Percentiles rank a stretch among this genome's conserved stretches.
phyloP scores from a whole-genome alignment of 2,329 filamentous ascomycete species.

The Elsinoe australis region DNA sequence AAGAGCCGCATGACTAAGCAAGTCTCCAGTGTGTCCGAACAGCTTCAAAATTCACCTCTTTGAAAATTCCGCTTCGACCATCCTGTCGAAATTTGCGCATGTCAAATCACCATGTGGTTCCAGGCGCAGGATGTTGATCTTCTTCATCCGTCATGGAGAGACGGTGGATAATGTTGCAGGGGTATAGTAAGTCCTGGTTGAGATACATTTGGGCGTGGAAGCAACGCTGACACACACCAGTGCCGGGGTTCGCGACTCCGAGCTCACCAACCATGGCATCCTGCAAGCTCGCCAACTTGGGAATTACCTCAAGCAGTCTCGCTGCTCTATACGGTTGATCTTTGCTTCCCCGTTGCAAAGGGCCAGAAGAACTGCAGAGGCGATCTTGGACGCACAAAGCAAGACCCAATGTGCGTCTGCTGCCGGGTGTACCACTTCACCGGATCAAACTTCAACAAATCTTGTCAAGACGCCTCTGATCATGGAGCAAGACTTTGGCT shows the following conservation, averaged over 20 bases:
- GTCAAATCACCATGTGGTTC: conserved; percentile 2
- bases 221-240: conserved; percentile 35
- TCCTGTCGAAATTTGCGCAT: too few relatives aligned
- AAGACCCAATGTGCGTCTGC: too few relatives aligned
- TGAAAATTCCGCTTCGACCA: too few relatives aligned
- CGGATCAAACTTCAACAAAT: not conserved
- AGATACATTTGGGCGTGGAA: too few relatives aligned
- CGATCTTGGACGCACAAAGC: conserved; percentile 52
- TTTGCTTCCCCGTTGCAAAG: conserved; percentile 74
- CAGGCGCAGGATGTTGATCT: conserved; percentile 49
- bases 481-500: conserved; percentile 68
- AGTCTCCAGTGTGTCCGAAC: not conserved
- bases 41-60: not conserved
- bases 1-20: conserved; percentile 16
- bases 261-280: conserved; percentile 72
- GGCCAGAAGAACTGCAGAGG: conserved; percentile 62
- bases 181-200: conserved; percentile 66
- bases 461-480: conserved; percentile 45
- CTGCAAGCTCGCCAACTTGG: conserved; percentile 70
- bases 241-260: conserved; percentile 73
- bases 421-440: too few relatives aligned
- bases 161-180: conserved; percentile 81
- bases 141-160: conserved; percentile 80
- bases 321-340: conserved; percentile 59
- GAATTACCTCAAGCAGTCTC: conserved; percentile 55